Percentiles rank a stretch among this genome's conserved stretches.
phyloP scores from a whole-genome alignment of 306 rosid genomes.

The Corylus americana region DNA sequence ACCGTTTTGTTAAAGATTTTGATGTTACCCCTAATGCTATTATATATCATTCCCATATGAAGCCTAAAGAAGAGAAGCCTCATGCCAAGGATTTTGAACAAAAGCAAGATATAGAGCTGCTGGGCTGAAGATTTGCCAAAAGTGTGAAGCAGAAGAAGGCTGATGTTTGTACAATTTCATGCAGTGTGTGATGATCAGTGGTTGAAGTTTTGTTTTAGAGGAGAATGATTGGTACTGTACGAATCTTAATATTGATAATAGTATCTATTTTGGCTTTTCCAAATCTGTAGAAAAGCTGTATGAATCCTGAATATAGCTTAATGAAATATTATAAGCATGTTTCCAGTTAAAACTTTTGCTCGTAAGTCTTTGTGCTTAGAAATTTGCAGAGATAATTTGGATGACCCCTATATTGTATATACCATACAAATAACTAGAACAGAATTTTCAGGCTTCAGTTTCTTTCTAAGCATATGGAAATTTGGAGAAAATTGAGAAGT shows the following conservation, averaged over 20 bases:
- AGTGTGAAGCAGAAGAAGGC: conserved; percentile 4
- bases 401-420: no score
- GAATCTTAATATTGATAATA: conserved; percentile 8
- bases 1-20: conserved; percentile 43
- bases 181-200: not conserved
- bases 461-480: no score
- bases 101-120: not conserved
- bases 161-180: conserved; percentile 17
- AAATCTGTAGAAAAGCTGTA: not conserved
- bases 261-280: conserved; percentile 15
- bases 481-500: no score
- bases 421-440: no score
- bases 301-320: not conserved
- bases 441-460: no score
- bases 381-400: no score
- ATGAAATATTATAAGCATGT: no score
- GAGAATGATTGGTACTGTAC: conserved; percentile 16
- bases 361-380: no score
- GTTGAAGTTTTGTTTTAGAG: conserved; percentile 23
- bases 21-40: conserved; percentile 47
- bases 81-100: conserved; percentile 19
- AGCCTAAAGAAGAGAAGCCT: conserved; percentile 17
- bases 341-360: no score
- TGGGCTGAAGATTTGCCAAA: conserved; percentile 16
- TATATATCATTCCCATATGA: conserved; percentile 48